Evolutionary conservation across 495 filamentous ascomycete genomes (phyloP), one percentile per base, ranked within the genome.

Genomic region (Aspergillus hancockii): DNA sequence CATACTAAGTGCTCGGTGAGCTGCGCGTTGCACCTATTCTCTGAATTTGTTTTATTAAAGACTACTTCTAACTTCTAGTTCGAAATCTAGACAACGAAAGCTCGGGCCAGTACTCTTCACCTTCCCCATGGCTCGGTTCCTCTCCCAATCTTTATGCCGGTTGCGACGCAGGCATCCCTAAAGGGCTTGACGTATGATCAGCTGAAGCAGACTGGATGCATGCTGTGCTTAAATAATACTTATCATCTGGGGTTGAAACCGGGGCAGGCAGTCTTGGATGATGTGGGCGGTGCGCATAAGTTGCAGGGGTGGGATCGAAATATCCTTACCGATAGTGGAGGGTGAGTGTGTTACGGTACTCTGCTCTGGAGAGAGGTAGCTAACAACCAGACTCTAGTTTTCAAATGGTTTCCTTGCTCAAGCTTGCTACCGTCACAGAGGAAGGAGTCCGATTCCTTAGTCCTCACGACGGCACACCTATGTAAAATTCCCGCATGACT

Each of bases 401-500:
- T 73, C 94, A 99, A 72, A 98, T 98, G 93, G 95, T 99, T 16
- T 96, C 91, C 38, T 80, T 99, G 10, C 84, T 97, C n/a, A 89
- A 96, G 65, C 84, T 98, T 19, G 93, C 94, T 41, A 92, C 87
- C 57, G 85, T 98, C 58, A 97, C 95, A 23, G 94, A 99, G 71
- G 90, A 96, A 72, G 94, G 94, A 31, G 95, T 99, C 21, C 86
- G 90, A 45, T 99, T 98, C 68, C 83, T 96, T 3, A 93, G 89
- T 55, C 94, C 94, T 0, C 95, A 98, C 68, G 94, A 98, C 73
- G 92, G 93, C 57, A 83, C 87, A 0, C 92, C 93, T n/a, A 98
- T 98, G 94, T 85, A 71, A 32, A 74, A 13, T 57, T 5, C 30
- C 18, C 50, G 7, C n/a, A 19, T 22, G 31, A 6, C 52, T 10